Percentiles rank a stretch among this genome's conserved stretches.
Evolutionary conservation across 2,329 filamentous ascomycete species (phyloP).

Genomic region (Taxawa tesnikishii): DNA sequence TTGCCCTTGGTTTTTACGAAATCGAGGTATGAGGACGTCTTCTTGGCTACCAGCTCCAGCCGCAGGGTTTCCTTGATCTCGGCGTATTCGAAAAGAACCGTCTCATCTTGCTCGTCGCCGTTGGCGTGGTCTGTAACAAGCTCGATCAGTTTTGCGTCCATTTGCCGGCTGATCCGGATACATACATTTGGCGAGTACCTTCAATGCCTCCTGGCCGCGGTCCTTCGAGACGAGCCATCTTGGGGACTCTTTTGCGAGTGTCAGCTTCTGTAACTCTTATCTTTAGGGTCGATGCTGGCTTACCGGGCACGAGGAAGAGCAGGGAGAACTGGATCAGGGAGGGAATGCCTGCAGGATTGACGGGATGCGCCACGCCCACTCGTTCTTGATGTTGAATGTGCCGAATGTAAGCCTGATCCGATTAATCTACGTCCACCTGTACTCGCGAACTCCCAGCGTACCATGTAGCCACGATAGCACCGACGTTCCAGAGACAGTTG

Average conservation of each 20-base stretch:
- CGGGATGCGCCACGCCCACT: constrained; percentile 38
- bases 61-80: constrained; percentile 55
- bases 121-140: constrained; percentile 55
- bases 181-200: constrained; percentile 44
- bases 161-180: too few relatives aligned
- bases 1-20: constrained; percentile 45
- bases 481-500: constrained; percentile 57
- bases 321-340: constrained; percentile 1
- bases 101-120: constrained; percentile 42
- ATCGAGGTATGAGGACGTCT: constrained; percentile 44
- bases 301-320: too few relatives aligned
- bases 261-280: too few relatives aligned
- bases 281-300: too few relatives aligned
- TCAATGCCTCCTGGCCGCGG: constrained; percentile 48
- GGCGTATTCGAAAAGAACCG: constrained; percentile 53
- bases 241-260: constrained; percentile 53
- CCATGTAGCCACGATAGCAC: constrained; percentile 44
- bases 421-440: too few relatives aligned
- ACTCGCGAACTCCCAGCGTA: too few relatives aligned
- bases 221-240: constrained; percentile 55
- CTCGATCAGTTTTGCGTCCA: too few relatives aligned
- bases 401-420: constrained; percentile 56
- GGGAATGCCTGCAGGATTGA: constrained; percentile 38
- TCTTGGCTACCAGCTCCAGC: constrained; percentile 36
- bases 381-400: constrained; percentile 41